Evolutionary conservation across 441 rosid genomes (phyloP), one percentile per base, ranked within the genome.

Genomic region (Populus hybrid): DNA sequence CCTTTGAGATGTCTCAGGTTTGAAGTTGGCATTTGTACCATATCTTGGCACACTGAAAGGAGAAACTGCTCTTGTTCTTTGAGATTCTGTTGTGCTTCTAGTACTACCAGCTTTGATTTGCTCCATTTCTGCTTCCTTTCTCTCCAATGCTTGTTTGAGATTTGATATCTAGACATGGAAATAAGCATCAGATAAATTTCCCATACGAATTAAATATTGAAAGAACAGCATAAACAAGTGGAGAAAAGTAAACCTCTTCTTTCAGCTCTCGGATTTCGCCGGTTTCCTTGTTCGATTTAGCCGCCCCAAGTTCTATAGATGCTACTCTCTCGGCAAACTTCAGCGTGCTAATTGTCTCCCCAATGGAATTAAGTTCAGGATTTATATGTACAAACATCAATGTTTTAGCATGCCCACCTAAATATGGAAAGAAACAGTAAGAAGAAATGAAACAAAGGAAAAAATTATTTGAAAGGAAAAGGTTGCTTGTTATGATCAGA

Each of bases 371-470:
- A 28, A 88, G 80, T 83, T 95, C 98, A 20, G 99, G 97, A 79
- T 89, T 95, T 81, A 95, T 86, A 80, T 95, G 98, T 35, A 90
- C 99, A 83, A 93, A 92, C 98, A 95, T 95, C 70, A 95, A 85
- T 2, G 98, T 92, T 86, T 95, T 95, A 59, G 99, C 99, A 72
- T 95, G 99, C 11, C 99, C 99, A 79, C 99, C 99, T 93, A 69
- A 73, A 74, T 32, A 71, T 54, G 66, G 18, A 63, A 50, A 21
- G 12, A 34, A 70, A 64, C 23, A 70, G 10, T 59, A 3, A 61
- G 81, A 77, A 76, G 69, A 73, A 5, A 20, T 67, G 72, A 8
- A 26, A 30, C 8, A 61, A 32, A 24, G 38, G 59, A 20, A 61
- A 67, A 59, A 70, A 20, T 40, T 40, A 6, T 35, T 34, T 24